Base-by-base conservation (phyloP, 345 rosid species). In the Pseudoturritis turrita region DNA sequence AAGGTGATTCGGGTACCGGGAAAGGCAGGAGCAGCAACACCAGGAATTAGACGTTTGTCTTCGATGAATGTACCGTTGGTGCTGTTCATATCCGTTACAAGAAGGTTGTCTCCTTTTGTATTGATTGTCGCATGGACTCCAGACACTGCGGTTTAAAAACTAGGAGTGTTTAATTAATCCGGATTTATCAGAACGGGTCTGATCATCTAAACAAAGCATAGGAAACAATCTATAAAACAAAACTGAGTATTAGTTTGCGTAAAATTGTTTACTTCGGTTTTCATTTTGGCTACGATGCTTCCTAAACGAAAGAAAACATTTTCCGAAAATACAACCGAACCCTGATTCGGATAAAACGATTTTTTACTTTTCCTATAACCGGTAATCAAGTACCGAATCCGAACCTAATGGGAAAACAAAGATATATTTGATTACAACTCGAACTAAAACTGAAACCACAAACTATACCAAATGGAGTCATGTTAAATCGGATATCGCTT, bases 21-120 rank as follows among this genome's bases (percentile, higher is more conserved):
- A 18, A 87, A 50, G 43, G 79, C 89, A 64, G 77, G 31, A 15
- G 82, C 73, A 21, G 74, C 79, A 65, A 81, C 88, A 66, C 96
- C 97, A 31, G 98, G 97, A 39, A 44, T 82, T 23, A 94, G 74
- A 29, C 88, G 85, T 71, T 71, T 81, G 43, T 88, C 80, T 72
- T 88, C 79, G 17, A 95, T 79, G 79, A 85, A 95, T 10, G 99
- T 89, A 36, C 96, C 97, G 19, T 89, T 95, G 2, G 97, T 95
- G 53, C 99, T 89, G 70, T 89, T 89, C 83, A 91, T 75, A 78
- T 95, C 92, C 0, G 85, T 91, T 12, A 95, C 85, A 71, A 85
- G 58, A 58, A 95, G 93, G 40, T 64, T 77, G 21, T 73, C 88
- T 28, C 60, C 91, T 58, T 81, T 81, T 73, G 84, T 95, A 81